Evolutionary conservation across 176 grass and related monocot genomes (phyloP), one percentile per base, ranked within the genome.

Genomic region (Dendrocalamus sinicus): DNA sequence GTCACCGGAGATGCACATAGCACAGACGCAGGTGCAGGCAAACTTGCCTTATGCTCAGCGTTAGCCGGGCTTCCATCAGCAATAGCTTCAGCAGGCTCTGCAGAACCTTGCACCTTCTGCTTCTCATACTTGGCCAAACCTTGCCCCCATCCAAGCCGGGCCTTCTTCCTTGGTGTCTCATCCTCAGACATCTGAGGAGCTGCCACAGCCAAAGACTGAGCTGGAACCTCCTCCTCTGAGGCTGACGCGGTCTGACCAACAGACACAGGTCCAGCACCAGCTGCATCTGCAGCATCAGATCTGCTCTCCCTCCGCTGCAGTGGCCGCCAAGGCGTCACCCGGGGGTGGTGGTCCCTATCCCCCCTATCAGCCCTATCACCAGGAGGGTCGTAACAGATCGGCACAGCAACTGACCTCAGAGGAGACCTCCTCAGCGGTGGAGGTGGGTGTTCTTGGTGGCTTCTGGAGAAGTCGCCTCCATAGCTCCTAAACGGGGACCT

Each of bases 101-200:
- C 5, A 58, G 90, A 87, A 13, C 84, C 89, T 70, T 92, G 86
- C 6, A 92, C 90, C 88, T 98, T 95, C 64, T 89, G 96, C 83
- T 94, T 98, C 88, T 98, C 96, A 83, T 98, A 95, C 41, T 95
- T 98, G 39, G 96, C 96, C 83, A 98, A 84, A 66, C 96, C 96
- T 85, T 98, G 96, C 15, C 96, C 96, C 96, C 96, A 98, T 58
- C 96, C 96, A 69, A 98, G 91, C 55, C 96, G 89, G 0, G 96
- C 80, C 78, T 94, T 98, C 93, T 98, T 98, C 75, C 86, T 87
- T 32, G 82, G 89, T 2, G 84, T 77, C 73, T 91, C 93, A 9
- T 95, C 95, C 15, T 95, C 86, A 4, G 83, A 54, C 58, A 63
- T 80, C 9, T 84, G 86, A 66, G 84, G 73, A 81, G 83, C 37